A percentile compares a stretch with the other conserved stretches of the same genome.
These are phyloP conservation scores for Aspergillaceae sp. DNA, from an alignment of 2,329 filamentous ascomycete genomes.

Conservation along the genomic window DNA sequence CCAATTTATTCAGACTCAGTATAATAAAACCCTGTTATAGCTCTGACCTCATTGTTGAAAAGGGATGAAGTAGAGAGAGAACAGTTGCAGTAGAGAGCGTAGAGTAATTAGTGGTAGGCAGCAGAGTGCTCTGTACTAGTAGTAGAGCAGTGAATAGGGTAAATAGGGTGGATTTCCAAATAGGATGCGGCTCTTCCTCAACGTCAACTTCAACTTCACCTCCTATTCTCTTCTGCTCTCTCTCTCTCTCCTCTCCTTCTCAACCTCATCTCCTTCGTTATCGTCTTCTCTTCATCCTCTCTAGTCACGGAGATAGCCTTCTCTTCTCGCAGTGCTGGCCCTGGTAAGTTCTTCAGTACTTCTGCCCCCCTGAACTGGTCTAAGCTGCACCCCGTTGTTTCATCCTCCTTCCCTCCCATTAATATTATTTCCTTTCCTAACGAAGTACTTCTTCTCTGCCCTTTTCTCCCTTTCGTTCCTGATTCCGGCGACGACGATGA, in stretches of 20 bases:
- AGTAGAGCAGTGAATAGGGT: neutral
- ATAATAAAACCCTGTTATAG: too few species aligned
- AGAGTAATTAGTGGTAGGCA: neutral
- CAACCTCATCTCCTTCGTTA: conserved; percentile 1
- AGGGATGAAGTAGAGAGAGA: too few species aligned
- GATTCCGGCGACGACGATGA: neutral
- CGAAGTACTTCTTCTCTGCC: neutral
- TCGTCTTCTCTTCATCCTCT: neutral
- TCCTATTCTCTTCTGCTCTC: neutral
- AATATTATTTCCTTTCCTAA: neutral
- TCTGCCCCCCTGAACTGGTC: neutral
- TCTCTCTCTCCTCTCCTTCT: conserved; percentile 1
- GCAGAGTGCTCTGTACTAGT: neutral
- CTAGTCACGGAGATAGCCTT: neutral
- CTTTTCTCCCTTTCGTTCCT: neutral
- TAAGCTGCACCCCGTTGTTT: conserved; percentile 1
- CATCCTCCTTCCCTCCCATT: neutral
- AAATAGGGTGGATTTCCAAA: neutral
- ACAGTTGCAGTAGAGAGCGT: too few species aligned
- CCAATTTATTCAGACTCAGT: too few species aligned
- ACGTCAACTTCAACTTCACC: neutral
- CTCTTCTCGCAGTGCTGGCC: neutral
- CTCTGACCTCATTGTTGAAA: too few species aligned
- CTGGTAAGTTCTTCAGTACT: neutral
- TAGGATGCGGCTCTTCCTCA: neutral